These are phyloP conservation scores for Linnemannia exigua DNA, from an alignment of 192 early-diverging fungal species.

Conservation along the genomic window DNA sequence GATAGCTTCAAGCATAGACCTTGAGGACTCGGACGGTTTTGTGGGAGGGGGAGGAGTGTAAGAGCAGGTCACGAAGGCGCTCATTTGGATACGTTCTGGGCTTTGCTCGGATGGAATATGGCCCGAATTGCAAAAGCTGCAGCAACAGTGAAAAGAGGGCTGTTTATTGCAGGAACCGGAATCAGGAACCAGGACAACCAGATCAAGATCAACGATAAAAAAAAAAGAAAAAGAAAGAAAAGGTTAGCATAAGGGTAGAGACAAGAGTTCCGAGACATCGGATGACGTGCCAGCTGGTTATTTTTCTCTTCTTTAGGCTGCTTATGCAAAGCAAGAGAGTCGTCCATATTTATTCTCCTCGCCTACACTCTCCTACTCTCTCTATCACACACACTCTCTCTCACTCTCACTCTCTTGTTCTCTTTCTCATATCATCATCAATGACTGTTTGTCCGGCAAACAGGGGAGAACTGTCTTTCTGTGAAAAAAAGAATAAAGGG, in stretches of 20 bases:
- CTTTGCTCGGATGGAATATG: not conserved
- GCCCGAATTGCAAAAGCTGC: not conserved
- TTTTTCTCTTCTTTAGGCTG: not conserved
- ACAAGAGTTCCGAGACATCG: not conserved
- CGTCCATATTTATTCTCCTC: not conserved
- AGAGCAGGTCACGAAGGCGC: constrained; percentile 24
- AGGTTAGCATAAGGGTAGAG: not conserved
- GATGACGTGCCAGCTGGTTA: not conserved
- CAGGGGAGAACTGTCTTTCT: not conserved
- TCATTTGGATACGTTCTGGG: constrained; percentile 21
- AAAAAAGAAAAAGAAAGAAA: not conserved
- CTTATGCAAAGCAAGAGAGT: not conserved
- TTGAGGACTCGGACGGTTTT: constrained; percentile 8
- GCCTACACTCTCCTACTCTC: not conserved
- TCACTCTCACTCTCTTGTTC: not conserved
- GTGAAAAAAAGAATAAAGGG: not conserved
- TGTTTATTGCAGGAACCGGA: not conserved
- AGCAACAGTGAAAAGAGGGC: not conserved
- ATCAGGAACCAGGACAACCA: not conserved
- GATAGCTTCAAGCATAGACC: constrained; percentile 12
- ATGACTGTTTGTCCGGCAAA: not conserved
- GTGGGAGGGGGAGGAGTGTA: constrained; percentile 52
- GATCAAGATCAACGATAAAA: not conserved
- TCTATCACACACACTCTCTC: not conserved
- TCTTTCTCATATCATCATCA: not conserved